Percentiles rank a stretch among this genome's conserved stretches.
Conservation (phyloP, 352 stramenopile genomes). For the Pythium volutum region DNA sequence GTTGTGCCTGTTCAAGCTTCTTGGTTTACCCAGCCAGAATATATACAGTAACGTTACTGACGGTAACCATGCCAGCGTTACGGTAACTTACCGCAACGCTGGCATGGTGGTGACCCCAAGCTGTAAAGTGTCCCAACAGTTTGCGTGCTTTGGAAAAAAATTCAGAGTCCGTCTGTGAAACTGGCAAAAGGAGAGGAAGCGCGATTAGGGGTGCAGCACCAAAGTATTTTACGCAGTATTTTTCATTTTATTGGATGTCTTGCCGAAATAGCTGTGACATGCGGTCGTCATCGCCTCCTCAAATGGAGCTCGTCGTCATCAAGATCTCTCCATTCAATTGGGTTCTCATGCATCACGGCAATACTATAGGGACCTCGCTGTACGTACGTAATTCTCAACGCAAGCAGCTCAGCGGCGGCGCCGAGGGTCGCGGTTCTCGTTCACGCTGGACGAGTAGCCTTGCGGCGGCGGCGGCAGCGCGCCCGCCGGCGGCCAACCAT, state of each 20-base stretch:
- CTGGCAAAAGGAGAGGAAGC: neutral
- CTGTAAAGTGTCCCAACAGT: neutral
- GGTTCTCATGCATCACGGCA: neutral
- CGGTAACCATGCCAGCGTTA: no score
- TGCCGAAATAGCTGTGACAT: constrained; percentile 9
- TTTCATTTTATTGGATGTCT: neutral
- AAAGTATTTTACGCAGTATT: constrained; percentile 3
- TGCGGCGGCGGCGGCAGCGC: constrained; percentile 11
- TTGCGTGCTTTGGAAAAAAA: no score
- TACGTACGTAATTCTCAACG: no score
- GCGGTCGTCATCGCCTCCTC: neutral
- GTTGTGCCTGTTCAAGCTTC: no score
- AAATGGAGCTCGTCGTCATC: no score
- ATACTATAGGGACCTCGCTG: neutral
- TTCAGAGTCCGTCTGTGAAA: no score
- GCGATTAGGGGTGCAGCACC: constrained; percentile 17
- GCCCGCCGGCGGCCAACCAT: constrained; percentile 9
- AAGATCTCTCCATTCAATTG: neutral
- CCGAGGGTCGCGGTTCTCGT: constrained; percentile 30
- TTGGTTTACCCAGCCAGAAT: no score
- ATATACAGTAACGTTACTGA: no score
- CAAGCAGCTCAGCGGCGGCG: constrained; percentile 16
- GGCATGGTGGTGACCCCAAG: neutral
- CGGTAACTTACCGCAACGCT: no score
- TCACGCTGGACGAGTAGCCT: constrained; percentile 23